Evolutionary conservation across 768 basidiomycete genomes (phyloP).

Genomic region (Agrocybe chaxingu): DNA sequence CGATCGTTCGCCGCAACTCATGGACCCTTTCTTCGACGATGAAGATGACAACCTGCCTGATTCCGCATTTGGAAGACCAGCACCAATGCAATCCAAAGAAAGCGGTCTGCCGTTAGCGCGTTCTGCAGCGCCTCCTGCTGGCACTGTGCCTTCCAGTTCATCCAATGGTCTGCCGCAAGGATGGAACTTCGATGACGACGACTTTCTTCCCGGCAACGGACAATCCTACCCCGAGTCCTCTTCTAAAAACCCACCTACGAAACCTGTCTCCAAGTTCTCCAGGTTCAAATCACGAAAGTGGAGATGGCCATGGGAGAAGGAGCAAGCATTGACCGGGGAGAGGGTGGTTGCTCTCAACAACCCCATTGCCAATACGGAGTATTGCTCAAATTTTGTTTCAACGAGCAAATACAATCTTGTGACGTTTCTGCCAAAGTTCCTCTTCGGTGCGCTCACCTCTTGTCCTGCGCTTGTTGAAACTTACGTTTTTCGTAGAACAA

Average conservation of each 20-base stretch:
- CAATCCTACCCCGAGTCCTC: slow-evolving; percentile 41
- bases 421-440: slow-evolving; percentile 90
- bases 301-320: slow-evolving; percentile 86
- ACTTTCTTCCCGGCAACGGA: slow-evolving; percentile 35
- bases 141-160: slow-evolving; percentile 45
- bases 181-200: slow-evolving; percentile 76
- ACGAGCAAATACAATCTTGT: slow-evolving; percentile 93
- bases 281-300: slow-evolving; percentile 41
- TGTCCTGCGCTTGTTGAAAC: background rate
- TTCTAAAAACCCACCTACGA: slow-evolving; percentile 32
- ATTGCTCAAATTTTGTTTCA: slow-evolving; percentile 78
- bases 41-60: slow-evolving; percentile 73
- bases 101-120: slow-evolving; percentile 57
- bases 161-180: slow-evolving; percentile 54
- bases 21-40: slow-evolving; percentile 91
- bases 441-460: slow-evolving; percentile 62
- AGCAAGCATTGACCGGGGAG: slow-evolving; percentile 63
- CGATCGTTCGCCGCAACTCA: slow-evolving; percentile 42
- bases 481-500: slow-evolving; percentile 60
- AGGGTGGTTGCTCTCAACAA: slow-evolving; percentile 85
- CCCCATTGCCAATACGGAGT: slow-evolving; percentile 59
- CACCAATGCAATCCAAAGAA: slow-evolving; percentile 50
- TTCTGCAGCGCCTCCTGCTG: slow-evolving; percentile 61
- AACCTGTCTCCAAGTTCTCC: slow-evolving; percentile 16
- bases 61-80: slow-evolving; percentile 58